A percentile compares a stretch with the other conserved stretches of the same genome.
Evolutionary conservation across 2,329 filamentous ascomycete genomes (phyloP).

Genomic region (Diaporthe sp.): DNA sequence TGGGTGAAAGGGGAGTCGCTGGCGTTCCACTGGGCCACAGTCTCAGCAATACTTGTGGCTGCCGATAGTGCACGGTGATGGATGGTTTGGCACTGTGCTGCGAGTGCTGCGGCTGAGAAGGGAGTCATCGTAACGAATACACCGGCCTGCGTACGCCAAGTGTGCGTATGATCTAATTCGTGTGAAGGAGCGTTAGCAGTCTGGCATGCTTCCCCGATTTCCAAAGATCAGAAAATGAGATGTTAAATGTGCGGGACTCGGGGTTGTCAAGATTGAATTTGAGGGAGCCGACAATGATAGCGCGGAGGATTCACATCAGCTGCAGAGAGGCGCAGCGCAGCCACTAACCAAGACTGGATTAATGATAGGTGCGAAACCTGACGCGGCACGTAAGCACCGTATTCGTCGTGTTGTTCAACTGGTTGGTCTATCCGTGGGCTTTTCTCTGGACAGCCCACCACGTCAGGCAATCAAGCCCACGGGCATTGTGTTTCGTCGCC

Average conservation of each 20-base stretch:
- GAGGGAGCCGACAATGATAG: not conserved
- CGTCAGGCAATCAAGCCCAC: not conserved
- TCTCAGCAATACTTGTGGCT: not conserved
- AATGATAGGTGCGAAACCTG: not conserved
- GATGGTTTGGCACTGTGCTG: not conserved
- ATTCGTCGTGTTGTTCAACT: not conserved
- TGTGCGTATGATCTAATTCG: too few relatives aligned
- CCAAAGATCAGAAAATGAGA: not conserved
- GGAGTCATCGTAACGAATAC: not conserved
- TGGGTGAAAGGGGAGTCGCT: not conserved
- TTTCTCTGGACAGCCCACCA: not conserved
- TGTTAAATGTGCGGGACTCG: not conserved
- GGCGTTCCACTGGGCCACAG: not conserved
- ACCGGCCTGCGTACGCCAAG: not conserved
- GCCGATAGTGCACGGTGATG: not conserved
- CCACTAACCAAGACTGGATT: not conserved
- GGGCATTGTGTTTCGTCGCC: not conserved
- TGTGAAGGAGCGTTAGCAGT: not conserved
- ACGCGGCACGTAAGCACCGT: constrained; percentile 5
- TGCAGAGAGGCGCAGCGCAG: not conserved
- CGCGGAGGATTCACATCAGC: constrained; percentile 13
- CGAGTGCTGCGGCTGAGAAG: constrained; percentile 11
- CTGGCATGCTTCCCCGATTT: not conserved
- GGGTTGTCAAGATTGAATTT: not conserved
- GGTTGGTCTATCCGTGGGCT: not conserved